Percentiles rank a stretch among this genome's conserved stretches.
Conservation (phyloP, 2,329 filamentous ascomycete species). For the Diaporthe helianthi region DNA sequence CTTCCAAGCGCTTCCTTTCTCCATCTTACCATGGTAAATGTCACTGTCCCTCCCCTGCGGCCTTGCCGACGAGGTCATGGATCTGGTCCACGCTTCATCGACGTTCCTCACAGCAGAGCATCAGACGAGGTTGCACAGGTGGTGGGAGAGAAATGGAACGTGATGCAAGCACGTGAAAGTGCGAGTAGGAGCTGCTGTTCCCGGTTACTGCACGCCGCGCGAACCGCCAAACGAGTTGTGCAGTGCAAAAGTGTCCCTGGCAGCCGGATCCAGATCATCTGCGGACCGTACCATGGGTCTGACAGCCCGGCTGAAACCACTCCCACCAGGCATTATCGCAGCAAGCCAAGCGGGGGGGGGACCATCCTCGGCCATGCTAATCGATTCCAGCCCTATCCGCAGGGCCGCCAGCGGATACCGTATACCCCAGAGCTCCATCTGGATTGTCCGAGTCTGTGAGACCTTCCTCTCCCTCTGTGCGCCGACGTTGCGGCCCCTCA, state of each 20-base stretch:
- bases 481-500: not conserved
- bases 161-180: not conserved
- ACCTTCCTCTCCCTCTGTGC: not conserved
- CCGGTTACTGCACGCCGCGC: too few relatives aligned
- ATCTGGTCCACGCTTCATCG: constrained; percentile 11
- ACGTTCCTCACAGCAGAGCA: not conserved
- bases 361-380: not conserved
- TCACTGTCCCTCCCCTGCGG: not conserved
- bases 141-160: not conserved
- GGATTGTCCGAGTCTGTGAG: not conserved
- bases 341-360: not conserved
- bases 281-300: constrained; percentile 6
- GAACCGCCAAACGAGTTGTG: too few relatives aligned
- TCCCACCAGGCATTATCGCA: constrained; percentile 1
- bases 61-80: not conserved
- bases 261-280: constrained; percentile 14
- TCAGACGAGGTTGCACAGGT: not conserved
- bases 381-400: constrained; percentile 22
- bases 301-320: constrained; percentile 18
- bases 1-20: too few relatives aligned
- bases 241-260: not conserved
- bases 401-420: not conserved
- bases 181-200: not conserved
- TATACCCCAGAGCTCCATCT: not conserved
- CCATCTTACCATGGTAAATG: not conserved